Percentiles rank a stretch among this genome's conserved stretches.
Conservation (phyloP, 805 yeast species). For the Wickerhamiella dianesei region DNA sequence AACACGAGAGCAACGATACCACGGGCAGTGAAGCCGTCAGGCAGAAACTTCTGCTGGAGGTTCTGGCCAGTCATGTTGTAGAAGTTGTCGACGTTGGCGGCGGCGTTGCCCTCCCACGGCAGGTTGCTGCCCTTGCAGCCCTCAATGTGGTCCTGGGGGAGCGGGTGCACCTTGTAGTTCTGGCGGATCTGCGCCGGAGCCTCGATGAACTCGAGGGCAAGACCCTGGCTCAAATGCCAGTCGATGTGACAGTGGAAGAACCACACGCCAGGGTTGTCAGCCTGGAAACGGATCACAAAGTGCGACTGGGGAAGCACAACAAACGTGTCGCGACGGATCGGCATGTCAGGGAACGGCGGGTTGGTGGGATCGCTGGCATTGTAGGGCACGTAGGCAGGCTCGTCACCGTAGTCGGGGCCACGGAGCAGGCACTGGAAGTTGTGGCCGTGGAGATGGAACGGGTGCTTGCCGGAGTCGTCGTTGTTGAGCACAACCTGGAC, state of each 20-base stretch:
- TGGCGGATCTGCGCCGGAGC: slow-evolving; percentile 55
- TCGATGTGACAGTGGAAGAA: slow-evolving; percentile 97
- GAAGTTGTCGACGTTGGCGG: slow-evolving; percentile 53
- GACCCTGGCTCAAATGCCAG: slow-evolving; percentile 95
- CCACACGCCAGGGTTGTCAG: slow-evolving; percentile 98
- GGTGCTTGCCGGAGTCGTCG: slow-evolving; percentile 83
- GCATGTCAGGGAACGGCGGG: slow-evolving; percentile 52
- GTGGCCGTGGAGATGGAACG: slow-evolving; percentile 96
- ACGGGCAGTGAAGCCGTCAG: slow-evolving; percentile 83
- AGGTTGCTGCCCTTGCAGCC: slow-evolving; percentile 49
- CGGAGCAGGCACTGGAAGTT: slow-evolving; percentile 71
- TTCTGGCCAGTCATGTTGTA: slow-evolving; percentile 63
- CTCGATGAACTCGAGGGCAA: slow-evolving; percentile 68
- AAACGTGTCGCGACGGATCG: slow-evolving; percentile 73
- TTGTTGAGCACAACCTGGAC: slow-evolving; percentile 78
- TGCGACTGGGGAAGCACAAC: slow-evolving; percentile 74
- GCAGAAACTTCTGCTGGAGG: slow-evolving; percentile 52
- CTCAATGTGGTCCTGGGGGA: slow-evolving; percentile 42
- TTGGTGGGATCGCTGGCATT: slow-evolving; percentile 37
- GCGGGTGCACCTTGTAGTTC: slow-evolving; percentile 36
- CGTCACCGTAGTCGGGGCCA: slow-evolving; percentile 38
- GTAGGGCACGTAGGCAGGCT: slow-evolving; percentile 38
- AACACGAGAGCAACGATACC: slow-evolving; percentile 92
- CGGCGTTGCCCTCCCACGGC: slow-evolving; percentile 68
- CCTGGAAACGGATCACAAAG: slow-evolving; percentile 73